phyloP scores from a whole-genome alignment of 371 early-diverging fungal genomes.

The Nematocida sp. region DNA sequence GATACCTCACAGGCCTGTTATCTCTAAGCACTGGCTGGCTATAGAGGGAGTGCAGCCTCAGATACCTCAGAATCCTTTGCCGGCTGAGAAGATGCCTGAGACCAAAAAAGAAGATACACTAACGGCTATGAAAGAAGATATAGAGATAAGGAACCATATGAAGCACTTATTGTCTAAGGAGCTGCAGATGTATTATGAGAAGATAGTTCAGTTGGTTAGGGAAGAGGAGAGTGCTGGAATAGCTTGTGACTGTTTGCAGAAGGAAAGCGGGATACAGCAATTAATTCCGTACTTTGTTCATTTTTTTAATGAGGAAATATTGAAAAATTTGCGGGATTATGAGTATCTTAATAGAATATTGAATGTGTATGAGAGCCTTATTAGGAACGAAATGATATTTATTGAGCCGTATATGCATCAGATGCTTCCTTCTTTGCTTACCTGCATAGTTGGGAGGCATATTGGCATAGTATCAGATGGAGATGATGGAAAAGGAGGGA shows the following conservation, averaged over 20 bases:
- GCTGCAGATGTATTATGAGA: constrained; percentile 87
- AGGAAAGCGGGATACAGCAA: constrained; percentile 90
- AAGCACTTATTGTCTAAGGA: constrained; percentile 83
- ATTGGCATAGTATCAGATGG: constrained; percentile 61
- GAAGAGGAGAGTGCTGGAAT: constrained; percentile 71
- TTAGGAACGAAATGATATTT: constrained; percentile 82
- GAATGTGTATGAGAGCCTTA: constrained; percentile 74
- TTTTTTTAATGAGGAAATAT: constrained; percentile 78
- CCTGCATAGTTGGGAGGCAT: constrained; percentile 83
- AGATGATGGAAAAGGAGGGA: neutral
- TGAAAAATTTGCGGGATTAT: constrained; percentile 62
- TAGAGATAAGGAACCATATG: constrained; percentile 67
- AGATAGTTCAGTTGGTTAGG: constrained; percentile 77
- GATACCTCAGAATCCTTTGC: constrained; percentile 91
- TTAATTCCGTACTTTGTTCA: constrained; percentile 93
- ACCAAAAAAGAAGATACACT: constrained; percentile 70
- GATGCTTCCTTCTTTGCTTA: constrained; percentile 84
- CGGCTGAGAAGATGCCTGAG: constrained; percentile 69
- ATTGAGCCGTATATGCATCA: constrained; percentile 97
- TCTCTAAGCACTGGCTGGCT: constrained; percentile 87
- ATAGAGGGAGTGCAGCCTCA: constrained; percentile 97
- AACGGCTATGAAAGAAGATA: constrained; percentile 68
- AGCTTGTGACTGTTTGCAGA: constrained; percentile 76
- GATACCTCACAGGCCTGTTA: constrained; percentile 71
- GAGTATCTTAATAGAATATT: constrained; percentile 65